These are phyloP conservation scores for Zopfia rhizophila DNA, from an alignment of 2,329 filamentous ascomycete species.

Conservation along the genomic window DNA sequence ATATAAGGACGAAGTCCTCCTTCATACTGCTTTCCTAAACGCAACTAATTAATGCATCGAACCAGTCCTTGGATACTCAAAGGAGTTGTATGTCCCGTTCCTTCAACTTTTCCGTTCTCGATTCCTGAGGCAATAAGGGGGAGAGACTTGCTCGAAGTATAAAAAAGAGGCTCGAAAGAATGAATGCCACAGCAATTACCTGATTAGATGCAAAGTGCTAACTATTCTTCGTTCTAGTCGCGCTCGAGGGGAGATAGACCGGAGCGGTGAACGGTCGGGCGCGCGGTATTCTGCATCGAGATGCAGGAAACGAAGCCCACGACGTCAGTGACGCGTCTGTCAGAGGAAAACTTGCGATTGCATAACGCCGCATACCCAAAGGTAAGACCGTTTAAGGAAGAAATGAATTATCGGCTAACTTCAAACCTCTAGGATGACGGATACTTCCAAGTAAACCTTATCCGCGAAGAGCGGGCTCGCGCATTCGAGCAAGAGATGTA, in stretches of 20 bases:
- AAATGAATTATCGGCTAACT: neutral
- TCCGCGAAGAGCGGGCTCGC: conserved; percentile 27
- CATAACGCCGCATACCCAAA: conserved; percentile 37
- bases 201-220: neutral
- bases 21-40: too few relatives aligned
- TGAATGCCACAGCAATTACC: neutral
- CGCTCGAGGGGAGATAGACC: too few relatives aligned
- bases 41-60: too few relatives aligned
- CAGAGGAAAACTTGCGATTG: conserved; percentile 43
- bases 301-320: neutral
- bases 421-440: conserved; percentile 20
- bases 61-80: too few relatives aligned
- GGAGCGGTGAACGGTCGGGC: too few relatives aligned
- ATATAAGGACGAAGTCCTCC: too few relatives aligned
- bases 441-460: conserved; percentile 21
- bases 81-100: too few relatives aligned
- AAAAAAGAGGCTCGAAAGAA: too few relatives aligned
- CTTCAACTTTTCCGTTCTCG: too few relatives aligned
- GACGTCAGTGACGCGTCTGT: conserved; percentile 20
- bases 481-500: conserved; percentile 27
- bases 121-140: too few relatives aligned
- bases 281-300: neutral
- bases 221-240: neutral
- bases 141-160: too few relatives aligned
- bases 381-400: conserved; percentile 24